A percentile compares a stretch with the other conserved stretches of the same genome.
Evolutionary conservation across 2,329 filamentous ascomycete species (phyloP).

Genomic region (Ophiostoma perfectum): DNA sequence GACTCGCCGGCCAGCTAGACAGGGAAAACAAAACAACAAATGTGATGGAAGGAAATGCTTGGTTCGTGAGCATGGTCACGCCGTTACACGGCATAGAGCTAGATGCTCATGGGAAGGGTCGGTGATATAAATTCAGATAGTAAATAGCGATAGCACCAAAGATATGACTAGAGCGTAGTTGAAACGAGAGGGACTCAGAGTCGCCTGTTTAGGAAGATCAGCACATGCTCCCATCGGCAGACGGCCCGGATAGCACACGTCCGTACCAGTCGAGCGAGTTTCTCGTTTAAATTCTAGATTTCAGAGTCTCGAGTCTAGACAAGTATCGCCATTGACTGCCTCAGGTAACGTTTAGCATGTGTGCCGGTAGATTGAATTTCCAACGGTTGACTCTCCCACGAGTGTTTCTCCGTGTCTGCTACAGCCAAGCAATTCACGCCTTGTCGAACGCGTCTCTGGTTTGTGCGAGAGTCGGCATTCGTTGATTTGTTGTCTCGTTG

Average conservation of each 20-base stretch:
- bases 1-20: constrained; percentile 1
- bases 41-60: constrained; percentile 1
- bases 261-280: constrained; percentile 1
- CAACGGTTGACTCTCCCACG: constrained; percentile 1
- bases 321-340: not conserved
- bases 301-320: not conserved
- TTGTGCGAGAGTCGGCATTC: constrained; percentile 12
- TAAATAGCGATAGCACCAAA: too few species aligned
- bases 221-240: not conserved
- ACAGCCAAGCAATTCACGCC: constrained; percentile 8
- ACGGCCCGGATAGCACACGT: constrained; percentile 6
- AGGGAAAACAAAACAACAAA: not conserved
- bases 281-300: not conserved
- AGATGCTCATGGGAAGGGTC: not conserved
- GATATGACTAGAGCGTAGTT: not conserved
- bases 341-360: constrained; percentile 10
- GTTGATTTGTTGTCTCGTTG: not conserved
- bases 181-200: not conserved
- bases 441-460: constrained; percentile 10
- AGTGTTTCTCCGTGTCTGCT: constrained; percentile 10
- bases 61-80: constrained; percentile 10
- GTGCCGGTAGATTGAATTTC: constrained; percentile 2
- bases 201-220: not conserved
- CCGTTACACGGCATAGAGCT: constrained; percentile 3
- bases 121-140: not conserved